These are phyloP conservation scores for Trametes polyzona DNA, from an alignment of 1,284 basidiomycete species.

Conservation along the genomic window DNA sequence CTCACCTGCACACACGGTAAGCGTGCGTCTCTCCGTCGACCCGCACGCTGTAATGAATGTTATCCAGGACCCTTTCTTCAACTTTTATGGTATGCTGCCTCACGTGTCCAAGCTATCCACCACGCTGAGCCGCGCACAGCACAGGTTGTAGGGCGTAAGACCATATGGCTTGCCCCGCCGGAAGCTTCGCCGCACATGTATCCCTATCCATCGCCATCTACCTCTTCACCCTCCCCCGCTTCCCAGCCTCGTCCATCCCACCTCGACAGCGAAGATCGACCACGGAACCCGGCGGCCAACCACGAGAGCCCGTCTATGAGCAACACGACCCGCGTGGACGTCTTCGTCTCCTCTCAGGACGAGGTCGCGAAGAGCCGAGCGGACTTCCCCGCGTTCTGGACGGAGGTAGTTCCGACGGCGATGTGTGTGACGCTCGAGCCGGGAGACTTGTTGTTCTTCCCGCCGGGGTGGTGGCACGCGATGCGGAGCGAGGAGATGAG, in stretches of 20 bases:
- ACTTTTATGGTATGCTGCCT: constrained; percentile 76
- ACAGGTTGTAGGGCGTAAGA: constrained; percentile 88
- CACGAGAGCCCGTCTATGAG: constrained; percentile 47
- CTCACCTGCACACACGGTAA: constrained; percentile 91
- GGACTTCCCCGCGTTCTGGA: constrained; percentile 54
- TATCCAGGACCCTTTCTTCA: constrained; percentile 88
- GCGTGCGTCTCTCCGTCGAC: constrained; percentile 38
- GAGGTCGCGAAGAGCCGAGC: constrained; percentile 26
- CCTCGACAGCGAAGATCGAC: constrained; percentile 11
- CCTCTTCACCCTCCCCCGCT: background rate
- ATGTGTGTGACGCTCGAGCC: constrained; percentile 69
- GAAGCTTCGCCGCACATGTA: constrained; percentile 58
- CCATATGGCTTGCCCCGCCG: constrained; percentile 92
- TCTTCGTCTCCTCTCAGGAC: constrained; percentile 50
- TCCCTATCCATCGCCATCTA: constrained; percentile 39
- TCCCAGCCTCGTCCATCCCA: background rate
- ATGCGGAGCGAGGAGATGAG: constrained; percentile 82
- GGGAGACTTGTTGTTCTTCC: constrained; percentile 87
- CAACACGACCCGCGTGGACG: constrained; percentile 73
- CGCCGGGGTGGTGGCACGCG: constrained; percentile 93
- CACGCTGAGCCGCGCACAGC: constrained; percentile 45
- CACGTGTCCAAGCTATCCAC: background rate
- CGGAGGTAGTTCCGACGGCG: constrained; percentile 65
- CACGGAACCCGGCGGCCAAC: constrained; percentile 45
- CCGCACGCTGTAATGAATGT: background rate